A percentile compares a stretch with the other conserved stretches of the same genome.
These are phyloP conservation scores for Talaromyces piceae DNA, from an alignment of 2,329 filamentous ascomycete species.

Conservation along the genomic window DNA sequence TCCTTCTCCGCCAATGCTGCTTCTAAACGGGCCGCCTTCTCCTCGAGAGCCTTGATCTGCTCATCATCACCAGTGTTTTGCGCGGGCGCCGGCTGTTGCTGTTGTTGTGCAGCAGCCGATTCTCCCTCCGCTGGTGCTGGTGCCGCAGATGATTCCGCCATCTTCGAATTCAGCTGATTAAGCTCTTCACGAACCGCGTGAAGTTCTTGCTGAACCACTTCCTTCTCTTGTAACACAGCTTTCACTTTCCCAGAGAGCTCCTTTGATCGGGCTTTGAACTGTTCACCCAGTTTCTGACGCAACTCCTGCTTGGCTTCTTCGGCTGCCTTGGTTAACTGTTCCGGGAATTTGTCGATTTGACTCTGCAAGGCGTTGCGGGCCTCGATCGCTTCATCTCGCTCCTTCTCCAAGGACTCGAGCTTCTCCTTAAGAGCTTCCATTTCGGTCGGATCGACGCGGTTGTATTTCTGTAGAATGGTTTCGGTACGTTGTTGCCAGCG, in stretches of 20 bases:
- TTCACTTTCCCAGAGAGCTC: slow-evolving; percentile 59
- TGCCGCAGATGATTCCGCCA: slow-evolving; percentile 40
- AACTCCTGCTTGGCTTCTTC: slow-evolving; percentile 46
- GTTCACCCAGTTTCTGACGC: slow-evolving; percentile 38
- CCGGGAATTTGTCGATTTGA: slow-evolving; percentile 42
- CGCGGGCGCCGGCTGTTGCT: slow-evolving; percentile 11
- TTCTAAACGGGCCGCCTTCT: slow-evolving; percentile 48
- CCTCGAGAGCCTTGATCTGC: slow-evolving; percentile 55
- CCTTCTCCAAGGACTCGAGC: slow-evolving; percentile 57
- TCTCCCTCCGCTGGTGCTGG: slow-evolving; percentile 43
- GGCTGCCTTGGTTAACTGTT: slow-evolving; percentile 36
- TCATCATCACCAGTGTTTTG: slow-evolving; percentile 39
- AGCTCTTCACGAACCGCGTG: slow-evolving; percentile 56
- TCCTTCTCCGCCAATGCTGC: slow-evolving; percentile 47
- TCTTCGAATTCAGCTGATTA: slow-evolving; percentile 41
- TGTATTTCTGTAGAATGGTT: slow-evolving; percentile 91
- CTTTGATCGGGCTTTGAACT: slow-evolving; percentile 50
- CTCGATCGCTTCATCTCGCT: slow-evolving; percentile 58
- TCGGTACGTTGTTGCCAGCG: slow-evolving; percentile 94
- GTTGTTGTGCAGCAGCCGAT: slow-evolving; percentile 24
- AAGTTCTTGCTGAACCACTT: slow-evolving; percentile 61
- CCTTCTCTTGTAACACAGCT: slow-evolving; percentile 53
- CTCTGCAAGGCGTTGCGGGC: slow-evolving; percentile 45
- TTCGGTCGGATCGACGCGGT: slow-evolving; percentile 87
- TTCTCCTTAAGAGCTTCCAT: slow-evolving; percentile 81